Percentiles rank a stretch among this genome's conserved stretches.
phyloP scores from a whole-genome alignment of 768 basidiomycete species.

The Xerocomellus dryophilus region DNA sequence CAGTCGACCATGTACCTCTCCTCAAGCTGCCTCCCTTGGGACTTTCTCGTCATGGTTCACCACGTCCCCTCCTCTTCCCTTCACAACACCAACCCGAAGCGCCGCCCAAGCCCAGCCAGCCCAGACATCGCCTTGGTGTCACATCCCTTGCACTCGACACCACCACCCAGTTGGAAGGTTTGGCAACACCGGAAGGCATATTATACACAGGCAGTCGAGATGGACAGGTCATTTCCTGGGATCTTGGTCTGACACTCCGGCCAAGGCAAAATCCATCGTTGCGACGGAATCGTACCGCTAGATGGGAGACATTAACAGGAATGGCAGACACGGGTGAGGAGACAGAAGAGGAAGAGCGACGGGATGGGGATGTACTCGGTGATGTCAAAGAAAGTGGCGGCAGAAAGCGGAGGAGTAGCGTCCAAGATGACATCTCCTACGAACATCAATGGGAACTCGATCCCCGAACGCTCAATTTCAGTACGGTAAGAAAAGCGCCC shows the following conservation, averaged over 20 bases:
- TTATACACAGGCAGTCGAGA: constrained; percentile 89
- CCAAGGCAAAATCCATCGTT: constrained; percentile 34
- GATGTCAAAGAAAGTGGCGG: constrained; percentile 53
- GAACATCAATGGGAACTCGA: constrained; percentile 85
- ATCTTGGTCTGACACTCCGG: constrained; percentile 65
- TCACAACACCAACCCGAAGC: constrained; percentile 26
- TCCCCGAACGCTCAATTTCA: constrained; percentile 44
- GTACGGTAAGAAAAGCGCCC: constrained; percentile 41
- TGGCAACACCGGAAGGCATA: constrained; percentile 74
- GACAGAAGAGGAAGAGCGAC: constrained; percentile 59
- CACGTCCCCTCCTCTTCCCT: constrained; percentile 63
- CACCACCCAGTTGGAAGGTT: constrained; percentile 71
- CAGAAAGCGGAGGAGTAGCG: constrained; percentile 32
- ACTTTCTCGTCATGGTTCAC: constrained; percentile 59
- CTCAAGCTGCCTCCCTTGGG: constrained; percentile 71
- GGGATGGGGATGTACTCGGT: constrained; percentile 75
- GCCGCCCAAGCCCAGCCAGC: constrained; percentile 40
- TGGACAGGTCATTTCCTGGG: constrained; percentile 86
- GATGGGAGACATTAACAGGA: constrained; percentile 83
- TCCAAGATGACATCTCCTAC: constrained; percentile 43
- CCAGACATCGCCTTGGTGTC: constrained; percentile 85
- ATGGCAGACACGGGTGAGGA: constrained; percentile 79
- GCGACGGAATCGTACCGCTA: constrained; percentile 31
- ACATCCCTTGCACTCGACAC: constrained; percentile 85
- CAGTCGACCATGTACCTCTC: constrained; percentile 56